Conservation (phyloP, 345 rosid species). For the Eucalyptus tenuipes region DNA sequence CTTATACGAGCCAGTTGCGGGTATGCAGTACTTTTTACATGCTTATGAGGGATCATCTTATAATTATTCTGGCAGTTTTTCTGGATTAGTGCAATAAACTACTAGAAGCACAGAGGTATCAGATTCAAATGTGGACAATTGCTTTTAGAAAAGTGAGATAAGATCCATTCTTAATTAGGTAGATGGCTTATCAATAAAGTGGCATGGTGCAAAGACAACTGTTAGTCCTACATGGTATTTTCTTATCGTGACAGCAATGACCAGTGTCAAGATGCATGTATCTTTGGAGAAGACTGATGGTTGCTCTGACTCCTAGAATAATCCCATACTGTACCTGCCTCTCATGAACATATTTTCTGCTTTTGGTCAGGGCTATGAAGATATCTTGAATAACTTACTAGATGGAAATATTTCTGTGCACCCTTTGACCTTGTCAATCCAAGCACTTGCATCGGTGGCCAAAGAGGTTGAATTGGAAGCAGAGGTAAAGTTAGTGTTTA, state of each 20-base stretch:
- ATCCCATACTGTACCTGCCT: background rate
- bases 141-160: background rate
- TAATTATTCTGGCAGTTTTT: background rate
- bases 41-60: background rate
- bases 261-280: background rate
- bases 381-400: constrained; percentile 32
- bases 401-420: constrained; percentile 26
- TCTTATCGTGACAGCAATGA: background rate
- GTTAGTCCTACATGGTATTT: background rate
- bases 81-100: background rate
- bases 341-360: background rate
- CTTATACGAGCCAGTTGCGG: constrained; percentile 51
- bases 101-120: background rate
- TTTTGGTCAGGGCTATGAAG: constrained; percentile 34
- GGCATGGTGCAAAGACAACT: background rate
- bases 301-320: background rate
- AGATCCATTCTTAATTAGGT: background rate
- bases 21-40: background rate
- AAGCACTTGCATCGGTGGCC: constrained; percentile 47
- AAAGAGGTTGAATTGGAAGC: constrained; percentile 47
- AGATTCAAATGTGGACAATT: background rate
- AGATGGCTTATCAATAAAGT: background rate
- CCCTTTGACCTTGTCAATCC: constrained; percentile 47
- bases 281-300: background rate
- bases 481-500: constrained; percentile 16